Base-by-base conservation (phyloP, 805 yeast species). In the Candida broadrunensis region DNA sequence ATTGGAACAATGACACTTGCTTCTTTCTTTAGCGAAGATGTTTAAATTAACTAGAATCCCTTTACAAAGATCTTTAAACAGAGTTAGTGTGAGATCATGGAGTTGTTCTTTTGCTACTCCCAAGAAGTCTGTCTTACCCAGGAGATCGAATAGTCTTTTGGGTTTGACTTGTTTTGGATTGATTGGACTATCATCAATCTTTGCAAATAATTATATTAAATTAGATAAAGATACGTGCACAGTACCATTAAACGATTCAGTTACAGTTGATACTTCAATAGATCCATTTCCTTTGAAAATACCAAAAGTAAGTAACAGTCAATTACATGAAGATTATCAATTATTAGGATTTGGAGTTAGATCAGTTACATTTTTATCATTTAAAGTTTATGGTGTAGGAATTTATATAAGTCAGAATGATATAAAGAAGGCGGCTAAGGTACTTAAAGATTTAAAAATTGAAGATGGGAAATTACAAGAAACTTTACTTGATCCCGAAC, bases 331-430 rank as follows among this genome's bases (percentile, higher is more conserved):
- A 0, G 56, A 66, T 3, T 85, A 72, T 56, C 65, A 75, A 17
- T 60, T 90, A 24, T 52, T 93, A 3, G 98, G 96, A 0, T 74
- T 78, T 42, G 98, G 99, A 1, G 77, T 81, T 2, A 73, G 98
- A 55, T 67, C 85, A 0, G 97, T 91, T 15, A 86, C 97, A 0
- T 86, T 93, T 54, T 51, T 90, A 32, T 73, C 75, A 19, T 80
- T 93, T 68, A 88, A 81, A 51, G 97, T 93, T 1, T 91, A 91
- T 57, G 95, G 88, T 0, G 70, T 87, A 29, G 98, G 96, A 0
- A 65, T 93, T 6, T 91, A 91, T 57, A 69, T 87, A 31, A 83
- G 88, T 5, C 58, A 70, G 5, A 72, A 75, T 0, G 96, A 88
- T 53, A 52, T 71, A 13, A n/a, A 35, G 1, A 51, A 49, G 33